Percentiles rank a stretch among this genome's conserved stretches.
Conservation (phyloP, 2,329 filamentous ascomycete species). For the Penicillium sp. region DNA sequence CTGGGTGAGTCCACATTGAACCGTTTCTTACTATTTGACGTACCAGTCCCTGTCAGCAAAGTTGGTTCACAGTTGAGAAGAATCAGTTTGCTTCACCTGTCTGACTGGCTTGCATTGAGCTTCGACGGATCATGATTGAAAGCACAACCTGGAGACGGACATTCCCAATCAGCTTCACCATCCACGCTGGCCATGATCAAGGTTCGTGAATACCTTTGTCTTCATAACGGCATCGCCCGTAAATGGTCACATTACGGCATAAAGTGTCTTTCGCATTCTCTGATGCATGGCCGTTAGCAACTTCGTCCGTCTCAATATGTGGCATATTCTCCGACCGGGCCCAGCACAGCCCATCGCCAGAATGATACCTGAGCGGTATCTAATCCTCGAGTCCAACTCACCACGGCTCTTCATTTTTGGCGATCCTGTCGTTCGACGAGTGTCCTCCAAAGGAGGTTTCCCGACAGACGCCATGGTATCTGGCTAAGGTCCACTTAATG, state of each 20-base stretch:
- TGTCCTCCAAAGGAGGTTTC: constrained; percentile 45
- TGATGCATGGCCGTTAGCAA: constrained; percentile 31
- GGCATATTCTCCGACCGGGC: constrained; percentile 5
- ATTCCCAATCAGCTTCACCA: constrained; percentile 12
- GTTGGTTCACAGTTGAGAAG: background rate
- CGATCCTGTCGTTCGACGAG: constrained; percentile 45
- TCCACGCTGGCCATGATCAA: background rate
- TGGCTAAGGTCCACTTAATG: constrained; percentile 31
- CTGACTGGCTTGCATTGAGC: constrained; percentile 43
- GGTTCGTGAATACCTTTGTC: constrained; percentile 60
- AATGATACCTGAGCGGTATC: background rate
- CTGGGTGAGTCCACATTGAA: constrained; percentile 95
- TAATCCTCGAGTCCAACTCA: constrained; percentile 28
- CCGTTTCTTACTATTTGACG: constrained; percentile 56
- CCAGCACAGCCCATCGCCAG: background rate
- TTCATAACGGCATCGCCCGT: constrained; percentile 88
- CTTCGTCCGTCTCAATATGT: background rate
- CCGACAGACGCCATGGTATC: constrained; percentile 43
- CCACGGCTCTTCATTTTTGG: constrained; percentile 49
- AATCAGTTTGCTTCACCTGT: constrained; percentile 29
- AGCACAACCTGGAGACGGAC: constrained; percentile 58
- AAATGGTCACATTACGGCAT: constrained; percentile 89
- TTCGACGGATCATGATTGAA: constrained; percentile 82
- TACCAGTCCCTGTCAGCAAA: constrained; percentile 19
- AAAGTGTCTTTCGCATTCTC: constrained; percentile 81